phyloP scores from a whole-genome alignment of 164 flowering plant species.

The Chloranthus sessilifolius region DNA sequence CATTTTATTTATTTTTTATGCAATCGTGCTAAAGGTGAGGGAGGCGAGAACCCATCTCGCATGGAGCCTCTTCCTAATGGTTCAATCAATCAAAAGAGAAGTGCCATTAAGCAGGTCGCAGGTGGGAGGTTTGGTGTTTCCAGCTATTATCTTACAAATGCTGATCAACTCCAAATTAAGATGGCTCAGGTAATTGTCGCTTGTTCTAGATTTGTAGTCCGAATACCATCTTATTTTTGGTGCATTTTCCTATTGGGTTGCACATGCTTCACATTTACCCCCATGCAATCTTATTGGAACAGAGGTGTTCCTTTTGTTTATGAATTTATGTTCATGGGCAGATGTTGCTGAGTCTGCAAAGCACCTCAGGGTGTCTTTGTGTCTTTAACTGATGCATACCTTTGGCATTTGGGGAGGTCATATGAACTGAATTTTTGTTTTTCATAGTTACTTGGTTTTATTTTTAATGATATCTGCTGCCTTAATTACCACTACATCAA shows the following conservation, averaged over 20 bases:
- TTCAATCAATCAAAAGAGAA: conserved; percentile 66
- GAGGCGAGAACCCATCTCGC: conserved; percentile 83
- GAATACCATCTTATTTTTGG: no score
- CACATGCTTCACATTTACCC: background rate
- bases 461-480: no score
- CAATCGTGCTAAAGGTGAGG: no score
- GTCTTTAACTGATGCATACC: conserved; percentile 42
- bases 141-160: conserved; percentile 74
- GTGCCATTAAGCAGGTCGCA: conserved; percentile 83
- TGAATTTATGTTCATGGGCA: conserved; percentile 38
- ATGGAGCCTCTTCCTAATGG: conserved; percentile 83
- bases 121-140: conserved; percentile 93
- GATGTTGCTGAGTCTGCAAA: conserved; percentile 47
- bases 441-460: no score
- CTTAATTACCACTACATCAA: no score
- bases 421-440: no score
- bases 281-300: conserved; percentile 29
- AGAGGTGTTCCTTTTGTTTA: conserved; percentile 31
- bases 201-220: no score
- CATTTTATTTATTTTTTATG: no score
- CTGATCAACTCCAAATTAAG: conserved; percentile 76
- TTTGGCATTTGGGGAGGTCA: no score
- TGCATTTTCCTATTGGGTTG: no score
- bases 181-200: conserved; percentile 93
- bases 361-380: conserved; percentile 45